A percentile compares a stretch with the other conserved stretches of the same genome.
These are phyloP conservation scores for Lentinus tigrinus DNA, from an alignment of 768 basidiomycete species.

Conservation along the genomic window DNA sequence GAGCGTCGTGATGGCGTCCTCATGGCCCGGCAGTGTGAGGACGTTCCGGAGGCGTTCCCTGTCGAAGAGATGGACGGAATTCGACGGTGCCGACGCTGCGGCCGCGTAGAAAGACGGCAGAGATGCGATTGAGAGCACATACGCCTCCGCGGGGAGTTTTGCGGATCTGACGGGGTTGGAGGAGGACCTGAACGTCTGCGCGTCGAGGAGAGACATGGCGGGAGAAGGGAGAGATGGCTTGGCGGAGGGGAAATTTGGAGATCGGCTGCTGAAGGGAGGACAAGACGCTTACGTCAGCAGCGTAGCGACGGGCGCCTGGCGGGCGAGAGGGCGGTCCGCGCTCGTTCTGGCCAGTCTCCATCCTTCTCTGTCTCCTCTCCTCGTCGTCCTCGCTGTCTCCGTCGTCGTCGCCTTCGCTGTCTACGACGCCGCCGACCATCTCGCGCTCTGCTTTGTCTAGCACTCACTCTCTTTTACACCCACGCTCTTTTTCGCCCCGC, in stretches of 20 bases:
- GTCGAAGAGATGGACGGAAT: slow-evolving; percentile 68
- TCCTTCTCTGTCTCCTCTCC: slow-evolving; percentile 19
- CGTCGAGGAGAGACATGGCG: slow-evolving; percentile 34
- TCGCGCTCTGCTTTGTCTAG: slow-evolving; percentile 13
- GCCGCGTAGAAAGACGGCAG: slow-evolving; percentile 53
- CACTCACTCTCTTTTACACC: slow-evolving; percentile 1
- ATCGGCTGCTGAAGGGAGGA: slow-evolving; percentile 1
- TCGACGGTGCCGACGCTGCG: slow-evolving; percentile 59
- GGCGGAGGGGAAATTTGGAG: slow-evolving; percentile 3
- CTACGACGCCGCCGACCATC: slow-evolving; percentile 23
- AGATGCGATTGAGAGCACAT: slow-evolving; percentile 59
- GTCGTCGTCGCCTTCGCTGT: slow-evolving; percentile 21
- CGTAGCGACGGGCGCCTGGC: slow-evolving; percentile 12
- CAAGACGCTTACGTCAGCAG: slow-evolving; percentile 1
- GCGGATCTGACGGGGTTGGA: slow-evolving; percentile 31
- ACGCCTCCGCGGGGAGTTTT: slow-evolving; percentile 43
- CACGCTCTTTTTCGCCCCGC: slow-evolving; percentile 33
- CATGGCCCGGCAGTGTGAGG: slow-evolving; percentile 56
- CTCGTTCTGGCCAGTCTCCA: slow-evolving; percentile 3
- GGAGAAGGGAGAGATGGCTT: slow-evolving; percentile 1
- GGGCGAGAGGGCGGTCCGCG: neutral
- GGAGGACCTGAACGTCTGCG: slow-evolving; percentile 24
- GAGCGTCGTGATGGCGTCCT: slow-evolving; percentile 54
- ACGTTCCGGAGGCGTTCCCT: slow-evolving; percentile 48
- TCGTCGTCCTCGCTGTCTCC: slow-evolving; percentile 22